Evolutionary conservation across 2,329 filamentous ascomycete species (phyloP).

Genomic region (Aureobasidium melanogenum): DNA sequence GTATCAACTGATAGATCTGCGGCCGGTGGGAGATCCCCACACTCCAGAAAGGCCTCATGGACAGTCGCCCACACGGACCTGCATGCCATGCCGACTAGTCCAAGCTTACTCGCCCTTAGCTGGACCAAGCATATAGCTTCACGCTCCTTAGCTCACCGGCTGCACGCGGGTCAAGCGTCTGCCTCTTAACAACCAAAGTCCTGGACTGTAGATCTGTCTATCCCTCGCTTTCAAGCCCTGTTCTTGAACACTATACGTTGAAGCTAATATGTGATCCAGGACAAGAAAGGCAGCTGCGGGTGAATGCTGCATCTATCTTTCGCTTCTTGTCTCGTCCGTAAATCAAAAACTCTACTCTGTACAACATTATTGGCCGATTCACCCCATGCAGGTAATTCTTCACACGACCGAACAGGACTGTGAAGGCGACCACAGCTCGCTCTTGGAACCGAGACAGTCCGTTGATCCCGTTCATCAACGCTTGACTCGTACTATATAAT

Average conservation of each 20-base stretch:
- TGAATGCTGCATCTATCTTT: neutral
- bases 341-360: neutral
- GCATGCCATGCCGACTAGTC: neutral
- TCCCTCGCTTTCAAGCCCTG: neutral
- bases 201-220: conserved; percentile 6
- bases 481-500: neutral
- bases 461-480: neutral
- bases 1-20: conserved; percentile 5
- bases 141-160: neutral
- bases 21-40: conserved; percentile 4
- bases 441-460: neutral
- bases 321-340: neutral
- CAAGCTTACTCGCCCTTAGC: conserved; percentile 1
- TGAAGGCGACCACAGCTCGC: neutral
- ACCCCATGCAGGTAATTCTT: neutral
- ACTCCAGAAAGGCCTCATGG: neutral
- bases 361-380: conserved; percentile 7
- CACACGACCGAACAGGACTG: neutral
- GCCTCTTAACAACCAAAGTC: neutral
- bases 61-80: neutral
- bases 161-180: neutral
- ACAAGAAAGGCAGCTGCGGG: conserved; percentile 9
- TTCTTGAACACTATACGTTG: neutral
- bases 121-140: neutral
- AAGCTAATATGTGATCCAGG: conserved; percentile 7